Percentiles rank a stretch among this genome's conserved stretches.
These are phyloP conservation scores for Lanmaoa pseudosensibilis DNA, from an alignment of 768 basidiomycete genomes.

Conservation along the genomic window DNA sequence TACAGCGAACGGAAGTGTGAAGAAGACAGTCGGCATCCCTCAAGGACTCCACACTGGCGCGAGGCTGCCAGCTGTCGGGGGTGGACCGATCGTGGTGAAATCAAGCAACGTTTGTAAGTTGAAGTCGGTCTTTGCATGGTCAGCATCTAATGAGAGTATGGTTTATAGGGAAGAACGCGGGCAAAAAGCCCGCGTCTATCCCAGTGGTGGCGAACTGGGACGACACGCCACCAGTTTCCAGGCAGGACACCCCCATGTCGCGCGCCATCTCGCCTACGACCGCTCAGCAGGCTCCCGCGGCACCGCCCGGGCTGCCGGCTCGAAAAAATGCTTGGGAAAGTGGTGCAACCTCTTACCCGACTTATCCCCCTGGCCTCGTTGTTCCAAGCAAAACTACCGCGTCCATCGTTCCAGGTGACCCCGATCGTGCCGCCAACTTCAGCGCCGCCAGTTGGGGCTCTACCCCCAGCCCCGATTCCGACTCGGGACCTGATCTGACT, in stretches of 20 bases:
- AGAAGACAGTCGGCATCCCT: conserved; percentile 8
- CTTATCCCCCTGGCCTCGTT: conserved; percentile 15
- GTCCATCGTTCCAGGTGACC: not conserved
- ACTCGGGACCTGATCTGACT: conserved; percentile 26
- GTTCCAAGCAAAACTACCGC: not conserved
- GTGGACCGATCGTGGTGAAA: conserved; percentile 28
- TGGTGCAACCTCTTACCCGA: conserved; percentile 6
- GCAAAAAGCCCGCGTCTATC: not conserved
- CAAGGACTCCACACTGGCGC: conserved; percentile 1
- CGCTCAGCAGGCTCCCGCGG: conserved; percentile 2
- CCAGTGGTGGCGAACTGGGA: conserved; percentile 23
- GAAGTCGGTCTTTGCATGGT: not conserved
- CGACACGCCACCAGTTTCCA: conserved; percentile 14
- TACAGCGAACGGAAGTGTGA: conserved; percentile 25
- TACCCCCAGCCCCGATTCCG: conserved; percentile 29
- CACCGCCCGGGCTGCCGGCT: conserved; percentile 12
- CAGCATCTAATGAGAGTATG: not conserved
- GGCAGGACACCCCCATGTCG: conserved; percentile 16
- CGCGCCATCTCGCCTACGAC: conserved; percentile 1
- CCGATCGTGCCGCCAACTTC: conserved; percentile 9
- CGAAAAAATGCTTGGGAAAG: conserved; percentile 13
- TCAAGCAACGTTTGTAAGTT: conserved; percentile 31
- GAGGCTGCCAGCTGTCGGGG: conserved; percentile 29
- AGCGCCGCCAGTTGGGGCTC: conserved; percentile 26
- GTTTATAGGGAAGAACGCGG: conserved; percentile 18